Evolutionary conservation across 2,329 filamentous ascomycete species (phyloP), one percentile per base, ranked within the genome.

Genomic region (Coleophoma crateriformis): DNA sequence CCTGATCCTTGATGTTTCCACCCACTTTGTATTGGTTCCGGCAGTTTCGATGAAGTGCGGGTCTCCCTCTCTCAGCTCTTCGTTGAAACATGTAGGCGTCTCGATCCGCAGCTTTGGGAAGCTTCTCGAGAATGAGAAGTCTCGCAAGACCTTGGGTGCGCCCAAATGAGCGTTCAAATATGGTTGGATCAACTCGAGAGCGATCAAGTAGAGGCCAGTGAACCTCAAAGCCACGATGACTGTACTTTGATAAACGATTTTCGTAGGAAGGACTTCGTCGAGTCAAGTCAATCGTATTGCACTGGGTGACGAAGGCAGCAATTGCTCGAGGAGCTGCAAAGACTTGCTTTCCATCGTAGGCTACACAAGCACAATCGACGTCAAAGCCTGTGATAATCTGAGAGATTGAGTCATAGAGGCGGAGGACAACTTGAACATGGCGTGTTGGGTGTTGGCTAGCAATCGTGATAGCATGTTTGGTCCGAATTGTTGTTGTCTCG

Each of bases 381-480:
- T 95, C 90, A 58, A 95, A 95, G 0, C 90, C 90, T 3, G 89
- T 90, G 20, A 95, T 75, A 34, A 95, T 91, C 64, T 95, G 88
- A 1, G 87, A 85, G 42, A 95, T 71, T 0, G 85, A 90, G 61
- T 89, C 88, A 72, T 95, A 95, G 35, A 94, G 82, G 34, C 89
- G 85, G 32, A 95, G 75, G 19, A 95, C 89, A 58, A 95, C 90
- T 74, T 82, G 88, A 3, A 95, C 78, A 63, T 95, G 89, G 2
- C 90, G 83, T 34, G 83, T 89, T 0, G 89, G 90, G 61, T 94
- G 91, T 64, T 92, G 84, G 41, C 85, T 89, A 33, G 81, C 87
- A 61, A 95, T 94, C 0, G 90, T 95, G 50, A 95, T 84, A 10
- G 89, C 87, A 61, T 95, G 87, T 71, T 92, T 95, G 15, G 90